These are phyloP conservation scores for Pythium pyrilobum DNA, from an alignment of 352 stramenopile genomes.

Conservation along the genomic window DNA sequence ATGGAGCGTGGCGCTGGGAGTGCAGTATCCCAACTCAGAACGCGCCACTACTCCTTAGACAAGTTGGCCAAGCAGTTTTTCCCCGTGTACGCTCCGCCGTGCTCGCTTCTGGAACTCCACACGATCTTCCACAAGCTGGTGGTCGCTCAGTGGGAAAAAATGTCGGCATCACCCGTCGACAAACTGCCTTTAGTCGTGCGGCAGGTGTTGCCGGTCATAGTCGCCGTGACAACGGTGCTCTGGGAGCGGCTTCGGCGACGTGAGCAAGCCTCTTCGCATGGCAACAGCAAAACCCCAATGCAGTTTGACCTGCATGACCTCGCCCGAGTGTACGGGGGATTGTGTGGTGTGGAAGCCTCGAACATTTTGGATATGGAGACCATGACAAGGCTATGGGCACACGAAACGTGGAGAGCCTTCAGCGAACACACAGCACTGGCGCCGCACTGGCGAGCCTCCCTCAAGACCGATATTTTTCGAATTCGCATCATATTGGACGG, in stretches of 20 bases:
- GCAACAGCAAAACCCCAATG: neutral
- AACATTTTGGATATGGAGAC: conserved; percentile 38
- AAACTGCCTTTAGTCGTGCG: conserved; percentile 10
- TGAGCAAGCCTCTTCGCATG: neutral
- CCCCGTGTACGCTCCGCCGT: conserved; percentile 14
- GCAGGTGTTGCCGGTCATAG: conserved; percentile 7
- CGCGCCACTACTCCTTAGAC: conserved; percentile 12
- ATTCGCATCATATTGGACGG: conserved; percentile 22
- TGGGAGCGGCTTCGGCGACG: conserved; percentile 40
- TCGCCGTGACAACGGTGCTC: conserved; percentile 34
- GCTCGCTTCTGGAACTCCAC: conserved; percentile 11
- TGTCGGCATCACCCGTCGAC: conserved; percentile 4
- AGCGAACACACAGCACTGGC: conserved; percentile 5
- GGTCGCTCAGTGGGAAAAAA: conserved; percentile 16
- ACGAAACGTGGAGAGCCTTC: conserved; percentile 41
- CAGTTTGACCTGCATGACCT: conserved; percentile 46
- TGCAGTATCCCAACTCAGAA: neutral
- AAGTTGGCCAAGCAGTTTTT: conserved; percentile 22
- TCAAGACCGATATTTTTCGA: conserved; percentile 14
- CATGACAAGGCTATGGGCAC: conserved; percentile 39
- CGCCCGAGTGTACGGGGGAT: conserved; percentile 36
- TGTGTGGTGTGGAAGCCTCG: conserved; percentile 30
- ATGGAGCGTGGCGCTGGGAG: neutral
- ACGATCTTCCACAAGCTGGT: conserved; percentile 19
- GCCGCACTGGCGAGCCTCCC: neutral